Evolutionary conservation across 495 filamentous ascomycete species (phyloP).

Genomic region (Neurospora hispaniola): DNA sequence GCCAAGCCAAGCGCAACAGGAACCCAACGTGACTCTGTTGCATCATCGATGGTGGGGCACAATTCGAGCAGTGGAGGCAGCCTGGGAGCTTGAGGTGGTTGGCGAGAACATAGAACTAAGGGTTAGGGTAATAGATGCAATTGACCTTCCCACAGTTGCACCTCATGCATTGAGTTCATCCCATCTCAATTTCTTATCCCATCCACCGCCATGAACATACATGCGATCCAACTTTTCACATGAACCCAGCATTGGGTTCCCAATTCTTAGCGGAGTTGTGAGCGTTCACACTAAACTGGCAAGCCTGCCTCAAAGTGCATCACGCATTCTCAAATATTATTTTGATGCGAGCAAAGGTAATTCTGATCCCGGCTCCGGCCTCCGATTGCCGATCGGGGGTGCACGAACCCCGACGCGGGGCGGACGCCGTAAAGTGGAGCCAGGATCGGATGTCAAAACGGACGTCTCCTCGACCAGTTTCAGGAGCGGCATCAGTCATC

Average conservation of each 20-base stretch:
- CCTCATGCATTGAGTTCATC: not conserved
- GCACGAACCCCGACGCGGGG: not conserved
- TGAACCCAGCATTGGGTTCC: not conserved
- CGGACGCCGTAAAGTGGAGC: not conserved
- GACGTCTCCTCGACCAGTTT: not conserved
- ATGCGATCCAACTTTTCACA: not conserved
- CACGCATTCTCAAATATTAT: not conserved
- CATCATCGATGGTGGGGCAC: not conserved
- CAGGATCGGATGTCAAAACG: not conserved
- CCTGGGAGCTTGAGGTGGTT: not conserved
- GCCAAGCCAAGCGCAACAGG: not conserved
- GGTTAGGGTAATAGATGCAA: not conserved
- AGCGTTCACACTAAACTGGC: not conserved
- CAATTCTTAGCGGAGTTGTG: not conserved
- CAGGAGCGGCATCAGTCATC: not conserved
- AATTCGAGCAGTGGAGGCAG: not conserved
- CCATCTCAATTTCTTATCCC: not conserved
- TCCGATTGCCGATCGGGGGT: not conserved
- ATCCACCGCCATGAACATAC: not conserved
- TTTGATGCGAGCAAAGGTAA: not conserved
- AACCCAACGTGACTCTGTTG: not conserved
- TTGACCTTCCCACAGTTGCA: not conserved
- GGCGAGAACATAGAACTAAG: not conserved
- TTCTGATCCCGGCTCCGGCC: not conserved
- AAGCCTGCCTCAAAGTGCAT: not conserved